These are phyloP conservation scores for Lasiosphaeria miniovina DNA, from an alignment of 495 filamentous ascomycete genomes.

Conservation along the genomic window DNA sequence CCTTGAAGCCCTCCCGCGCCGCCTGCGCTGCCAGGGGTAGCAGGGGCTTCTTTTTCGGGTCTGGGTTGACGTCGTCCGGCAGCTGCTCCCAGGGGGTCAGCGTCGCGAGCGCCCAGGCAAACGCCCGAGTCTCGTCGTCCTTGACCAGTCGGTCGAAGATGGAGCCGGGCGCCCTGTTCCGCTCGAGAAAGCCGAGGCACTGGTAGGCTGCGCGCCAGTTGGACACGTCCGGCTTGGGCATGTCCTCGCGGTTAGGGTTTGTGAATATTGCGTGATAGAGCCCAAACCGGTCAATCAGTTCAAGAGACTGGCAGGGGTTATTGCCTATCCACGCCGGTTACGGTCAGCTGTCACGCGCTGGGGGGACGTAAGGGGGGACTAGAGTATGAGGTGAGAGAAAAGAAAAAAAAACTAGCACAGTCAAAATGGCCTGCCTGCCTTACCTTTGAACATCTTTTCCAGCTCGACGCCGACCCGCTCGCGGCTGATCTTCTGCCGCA, in stretches of 20 bases:
- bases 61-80: slow-evolving; percentile 35
- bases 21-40: slow-evolving; percentile 51
- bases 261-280: slow-evolving; percentile 83
- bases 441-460: slow-evolving; percentile 87
- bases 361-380: neutral
- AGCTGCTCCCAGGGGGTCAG: slow-evolving; percentile 72
- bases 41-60: slow-evolving; percentile 43
- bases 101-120: slow-evolving; percentile 73
- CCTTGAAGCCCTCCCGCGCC: slow-evolving; percentile 74
- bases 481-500: slow-evolving; percentile 87
- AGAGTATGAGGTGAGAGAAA: neutral
- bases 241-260: slow-evolving; percentile 48
- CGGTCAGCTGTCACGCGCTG: neutral
- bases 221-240: slow-evolving; percentile 36
- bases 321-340: slow-evolving; percentile 46
- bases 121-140: slow-evolving; percentile 57
- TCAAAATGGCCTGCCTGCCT: slow-evolving; percentile 42
- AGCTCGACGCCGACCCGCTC: slow-evolving; percentile 82
- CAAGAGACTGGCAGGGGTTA: slow-evolving; percentile 63
- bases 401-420: neutral
- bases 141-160: slow-evolving; percentile 56
- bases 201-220: slow-evolving; percentile 52
- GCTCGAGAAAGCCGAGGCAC: slow-evolving; percentile 44
- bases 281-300: slow-evolving; percentile 67
- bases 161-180: slow-evolving; percentile 44